Evolutionary conservation across 306 rosid species (phyloP).

Genomic region (Cicer pinnatifidum): DNA sequence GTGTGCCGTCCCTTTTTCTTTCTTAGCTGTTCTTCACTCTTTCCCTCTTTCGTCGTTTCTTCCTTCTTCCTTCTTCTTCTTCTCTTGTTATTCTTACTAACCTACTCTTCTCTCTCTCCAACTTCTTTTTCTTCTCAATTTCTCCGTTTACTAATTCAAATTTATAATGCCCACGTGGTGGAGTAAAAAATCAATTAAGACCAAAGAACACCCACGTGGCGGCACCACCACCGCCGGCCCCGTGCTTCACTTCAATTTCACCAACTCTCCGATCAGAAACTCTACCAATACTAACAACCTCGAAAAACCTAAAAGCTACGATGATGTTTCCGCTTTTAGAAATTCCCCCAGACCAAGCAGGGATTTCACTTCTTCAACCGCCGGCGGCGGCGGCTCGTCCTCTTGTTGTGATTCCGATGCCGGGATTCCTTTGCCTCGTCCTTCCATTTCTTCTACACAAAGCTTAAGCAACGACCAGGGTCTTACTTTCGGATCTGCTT

Average conservation of each 20-base stretch:
- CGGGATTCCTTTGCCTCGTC: constrained; percentile 72
- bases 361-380: constrained; percentile 47
- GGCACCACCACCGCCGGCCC: neutral
- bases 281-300: constrained; percentile 8
- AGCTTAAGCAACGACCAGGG: constrained; percentile 60
- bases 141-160: neutral
- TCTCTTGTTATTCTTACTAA: neutral
- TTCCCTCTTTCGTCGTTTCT: constrained; percentile 44
- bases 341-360: constrained; percentile 63
- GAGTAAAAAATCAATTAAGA: constrained; percentile 66
- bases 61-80: constrained; percentile 42
- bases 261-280: constrained; percentile 52
- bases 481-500: constrained; percentile 64
- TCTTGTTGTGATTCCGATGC: constrained; percentile 62
- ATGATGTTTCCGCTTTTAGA: constrained; percentile 45
- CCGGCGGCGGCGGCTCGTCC: constrained; percentile 38
- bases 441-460: constrained; percentile 54
- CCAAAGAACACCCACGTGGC: constrained; percentile 45
- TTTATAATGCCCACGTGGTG: constrained; percentile 86
- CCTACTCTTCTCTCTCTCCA: neutral
- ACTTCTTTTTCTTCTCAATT: neutral
- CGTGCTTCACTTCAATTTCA: constrained; percentile 37
- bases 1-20: constrained; percentile 60
- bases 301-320: constrained; percentile 60
- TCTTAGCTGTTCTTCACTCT: constrained; percentile 60